These are phyloP conservation scores for Salvia hispanica DNA, from an alignment of 257 asterid species.

Conservation along the genomic window DNA sequence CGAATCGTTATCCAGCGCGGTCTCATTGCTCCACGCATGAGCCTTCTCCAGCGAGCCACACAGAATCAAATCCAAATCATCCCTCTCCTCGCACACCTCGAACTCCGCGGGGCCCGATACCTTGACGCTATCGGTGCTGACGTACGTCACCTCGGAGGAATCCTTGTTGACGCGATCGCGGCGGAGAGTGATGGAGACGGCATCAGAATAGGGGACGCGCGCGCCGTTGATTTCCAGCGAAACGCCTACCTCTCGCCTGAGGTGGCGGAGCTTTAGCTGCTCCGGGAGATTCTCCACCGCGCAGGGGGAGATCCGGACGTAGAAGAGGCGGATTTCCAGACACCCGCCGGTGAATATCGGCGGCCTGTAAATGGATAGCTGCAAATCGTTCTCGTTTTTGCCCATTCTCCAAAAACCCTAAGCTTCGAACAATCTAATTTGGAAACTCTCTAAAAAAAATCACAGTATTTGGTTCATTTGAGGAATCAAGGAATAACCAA, in stretches of 20 bases:
- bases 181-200: conserved; percentile 60
- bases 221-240: conserved; percentile 63
- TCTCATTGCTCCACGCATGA: conserved; percentile 59
- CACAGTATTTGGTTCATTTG: conserved; percentile 11
- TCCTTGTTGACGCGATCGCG: conserved; percentile 76
- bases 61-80: conserved; percentile 55
- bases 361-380: conserved; percentile 52
- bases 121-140: conserved; percentile 75
- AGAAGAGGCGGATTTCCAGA: conserved; percentile 73
- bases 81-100: conserved; percentile 68
- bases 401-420: conserved; percentile 45
- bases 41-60: conserved; percentile 78
- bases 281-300: conserved; percentile 59
- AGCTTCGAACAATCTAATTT: conserved; percentile 16
- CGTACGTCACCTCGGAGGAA: conserved; percentile 82
- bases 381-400: conserved; percentile 47
- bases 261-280: conserved; percentile 65
- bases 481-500: conserved; percentile 2
- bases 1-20: conserved; percentile 43
- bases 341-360: conserved; percentile 73
- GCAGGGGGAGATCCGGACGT: conserved; percentile 72
- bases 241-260: conserved; percentile 73
- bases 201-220: conserved; percentile 57
- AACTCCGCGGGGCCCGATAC: conserved; percentile 73
- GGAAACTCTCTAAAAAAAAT: neutral